Evolutionary conservation across 2,329 filamentous ascomycete species (phyloP).

Genomic region (Claviceps sp.): DNA sequence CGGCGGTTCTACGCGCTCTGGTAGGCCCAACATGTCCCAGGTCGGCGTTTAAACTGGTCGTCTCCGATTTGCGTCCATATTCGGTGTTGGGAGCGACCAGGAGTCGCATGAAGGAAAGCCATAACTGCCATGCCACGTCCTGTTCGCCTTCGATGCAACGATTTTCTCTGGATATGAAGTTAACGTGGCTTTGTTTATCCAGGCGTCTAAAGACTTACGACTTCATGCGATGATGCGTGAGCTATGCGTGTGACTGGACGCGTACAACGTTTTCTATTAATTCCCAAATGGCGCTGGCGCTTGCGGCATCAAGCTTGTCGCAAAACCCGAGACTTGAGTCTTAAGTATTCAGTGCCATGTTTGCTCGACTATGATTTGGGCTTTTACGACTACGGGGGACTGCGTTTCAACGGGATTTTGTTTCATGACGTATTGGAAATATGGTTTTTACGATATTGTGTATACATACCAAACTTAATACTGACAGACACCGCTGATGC

Average conservation of each 20-base stretch:
- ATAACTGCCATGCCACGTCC: background rate
- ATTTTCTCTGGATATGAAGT: background rate
- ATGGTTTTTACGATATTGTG: constrained; percentile 10
- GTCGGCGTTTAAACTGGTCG: constrained; percentile 28
- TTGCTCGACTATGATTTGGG: no score
- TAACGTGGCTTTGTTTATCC: constrained; percentile 1
- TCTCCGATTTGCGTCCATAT: background rate
- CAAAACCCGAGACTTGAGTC: background rate
- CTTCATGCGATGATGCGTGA: background rate
- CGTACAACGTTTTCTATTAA: background rate
- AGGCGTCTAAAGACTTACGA: constrained; percentile 1
- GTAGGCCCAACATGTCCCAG: constrained; percentile 42
- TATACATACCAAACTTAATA: constrained; percentile 9
- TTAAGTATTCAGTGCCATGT: no score
- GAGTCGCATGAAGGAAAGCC: background rate
- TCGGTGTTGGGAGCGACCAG: background rate
- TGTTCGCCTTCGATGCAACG: background rate
- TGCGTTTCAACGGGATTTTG: background rate
- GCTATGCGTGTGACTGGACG: background rate
- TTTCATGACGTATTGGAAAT: constrained; percentile 6
- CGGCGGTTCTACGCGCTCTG: constrained; percentile 28
- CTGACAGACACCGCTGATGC: background rate
- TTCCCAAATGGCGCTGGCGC: background rate
- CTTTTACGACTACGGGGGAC: background rate
- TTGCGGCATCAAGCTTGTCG: background rate